Evolutionary conservation across 1,284 basidiomycete genomes (phyloP).

Genomic region (Boletellus deceptivus): DNA sequence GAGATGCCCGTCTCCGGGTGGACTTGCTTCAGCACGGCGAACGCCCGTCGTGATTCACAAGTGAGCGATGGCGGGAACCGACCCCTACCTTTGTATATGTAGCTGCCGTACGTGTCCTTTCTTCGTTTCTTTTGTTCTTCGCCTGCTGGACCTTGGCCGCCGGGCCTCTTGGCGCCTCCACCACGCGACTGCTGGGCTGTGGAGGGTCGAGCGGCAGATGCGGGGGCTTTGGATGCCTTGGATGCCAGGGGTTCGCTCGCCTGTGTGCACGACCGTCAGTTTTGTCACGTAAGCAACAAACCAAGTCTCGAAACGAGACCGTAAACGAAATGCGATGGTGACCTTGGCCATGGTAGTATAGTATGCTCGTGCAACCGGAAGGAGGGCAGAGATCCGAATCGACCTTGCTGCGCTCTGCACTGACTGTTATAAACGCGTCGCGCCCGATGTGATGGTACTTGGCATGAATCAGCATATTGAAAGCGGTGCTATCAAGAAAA

Average conservation of each 20-base stretch:
- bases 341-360: slow-evolving; percentile 7
- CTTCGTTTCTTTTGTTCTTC: slow-evolving; percentile 34
- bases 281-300: not conserved
- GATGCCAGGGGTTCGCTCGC: slow-evolving; percentile 14
- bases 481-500: too few relatives aligned
- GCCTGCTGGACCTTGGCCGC: not conserved
- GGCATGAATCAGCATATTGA: too few relatives aligned
- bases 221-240: slow-evolving; percentile 26
- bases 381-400: too few relatives aligned
- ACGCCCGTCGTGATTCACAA: too few relatives aligned
- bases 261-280: not conserved
- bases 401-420: too few relatives aligned
- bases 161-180: not conserved
- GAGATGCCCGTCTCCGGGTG: slow-evolving; percentile 97
- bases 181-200: not conserved
- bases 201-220: slow-evolving; percentile 2
- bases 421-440: slow-evolving; percentile 18
- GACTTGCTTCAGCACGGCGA: slow-evolving; percentile 81
- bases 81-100: slow-evolving; percentile 34
- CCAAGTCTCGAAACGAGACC: too few relatives aligned
- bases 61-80: too few relatives aligned
- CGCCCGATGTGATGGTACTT: not conserved
- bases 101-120: slow-evolving; percentile 35
- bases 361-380: too few relatives aligned
- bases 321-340: not conserved